Conservation (phyloP, 148 eudicot species). For the Simmondsia chinensis region DNA sequence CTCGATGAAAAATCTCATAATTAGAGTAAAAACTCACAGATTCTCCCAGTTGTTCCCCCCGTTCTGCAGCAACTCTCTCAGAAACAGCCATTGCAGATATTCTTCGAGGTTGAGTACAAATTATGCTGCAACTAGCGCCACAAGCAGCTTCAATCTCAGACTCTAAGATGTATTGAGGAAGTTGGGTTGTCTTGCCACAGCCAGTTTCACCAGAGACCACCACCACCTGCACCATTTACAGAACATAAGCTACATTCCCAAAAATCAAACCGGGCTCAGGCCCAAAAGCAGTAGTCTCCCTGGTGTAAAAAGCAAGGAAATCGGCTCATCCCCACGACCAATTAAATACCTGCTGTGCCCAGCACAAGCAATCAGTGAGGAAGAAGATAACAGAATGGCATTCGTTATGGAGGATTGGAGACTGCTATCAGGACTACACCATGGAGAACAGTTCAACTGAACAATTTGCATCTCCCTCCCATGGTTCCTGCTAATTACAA, state of each 20-base stretch:
- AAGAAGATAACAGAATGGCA: too few species aligned
- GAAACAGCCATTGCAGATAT: slow-evolving; percentile 97
- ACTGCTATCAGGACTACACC: too few species aligned
- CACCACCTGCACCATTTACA: slow-evolving; percentile 50
- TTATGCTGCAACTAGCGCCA: slow-evolving; percentile 83
- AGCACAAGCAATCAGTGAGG: too few species aligned
- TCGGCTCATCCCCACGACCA: too few species aligned
- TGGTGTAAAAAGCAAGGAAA: too few species aligned
- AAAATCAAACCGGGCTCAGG: background rate
- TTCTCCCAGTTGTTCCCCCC: slow-evolving; percentile 90
- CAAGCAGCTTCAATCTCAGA: slow-evolving; percentile 80
- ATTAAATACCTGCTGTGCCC: too few species aligned
- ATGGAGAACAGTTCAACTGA: too few species aligned
- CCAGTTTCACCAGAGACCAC: slow-evolving; percentile 98
- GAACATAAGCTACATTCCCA: background rate
- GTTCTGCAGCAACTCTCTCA: slow-evolving; percentile 96
- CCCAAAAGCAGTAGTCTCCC: too few species aligned
- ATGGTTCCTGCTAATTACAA: too few species aligned
- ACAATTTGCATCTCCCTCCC: too few species aligned
- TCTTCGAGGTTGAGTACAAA: slow-evolving; percentile 97
- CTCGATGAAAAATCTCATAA: slow-evolving; percentile 2
- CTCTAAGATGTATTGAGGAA: slow-evolving; percentile 95
- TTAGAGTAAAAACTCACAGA: slow-evolving; percentile 45
- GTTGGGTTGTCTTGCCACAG: slow-evolving; percentile 96
- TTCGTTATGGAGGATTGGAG: too few species aligned